Evolutionary conservation across 805 yeast species (phyloP), one percentile per base, ranked within the genome.

Genomic region (Priceomyces melissophilus): DNA sequence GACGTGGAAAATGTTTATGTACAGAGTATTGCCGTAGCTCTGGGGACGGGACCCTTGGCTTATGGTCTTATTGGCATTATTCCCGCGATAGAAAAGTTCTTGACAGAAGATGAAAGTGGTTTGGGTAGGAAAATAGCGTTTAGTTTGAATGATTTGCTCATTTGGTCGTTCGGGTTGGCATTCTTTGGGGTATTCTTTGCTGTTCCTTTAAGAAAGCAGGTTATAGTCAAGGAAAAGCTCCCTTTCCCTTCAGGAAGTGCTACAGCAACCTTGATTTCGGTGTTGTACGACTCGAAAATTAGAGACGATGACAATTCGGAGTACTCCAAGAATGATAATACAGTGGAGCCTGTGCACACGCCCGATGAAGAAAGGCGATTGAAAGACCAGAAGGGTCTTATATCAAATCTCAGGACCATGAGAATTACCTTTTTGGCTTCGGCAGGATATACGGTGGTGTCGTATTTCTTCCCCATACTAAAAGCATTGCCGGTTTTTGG

Each of bases 181-280:
- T 86, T 89, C 44, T 90, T 91, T 65, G 99, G 99, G 1, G 96
- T 91, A 1, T 93, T 91, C 61, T 89, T 91, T 62, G 97, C 98
- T 2, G 80, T 91, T 20, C 91, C 96, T 1, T 67, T 91, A 38
- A 73, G 98, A 47, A 78, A 77, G 46, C 96, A 89, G 57, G 95
- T 90, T 13, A 83, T 91, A 28, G 78, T 89, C n/a, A 79, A 78
- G 52, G 96, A 89, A 53, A 87, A 87, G 55, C 72, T 93, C 29
- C 87, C 90, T 2, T 91, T 91, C 55, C 99, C 99, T 0, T 86
- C 96, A 31, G 99, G 99, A 0, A 79, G 87, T 47, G 98, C 99
- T 2, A 93, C 98, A 0, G 98, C 96, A 0, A 88, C 96, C 2
- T 69, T 91, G 49, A 91, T 91, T 14, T 79, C 90, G 1, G 96